A percentile compares a stretch with the other conserved stretches of the same genome.
Conservation (phyloP, 331 rosid species). For the Malus hybrid region DNA sequence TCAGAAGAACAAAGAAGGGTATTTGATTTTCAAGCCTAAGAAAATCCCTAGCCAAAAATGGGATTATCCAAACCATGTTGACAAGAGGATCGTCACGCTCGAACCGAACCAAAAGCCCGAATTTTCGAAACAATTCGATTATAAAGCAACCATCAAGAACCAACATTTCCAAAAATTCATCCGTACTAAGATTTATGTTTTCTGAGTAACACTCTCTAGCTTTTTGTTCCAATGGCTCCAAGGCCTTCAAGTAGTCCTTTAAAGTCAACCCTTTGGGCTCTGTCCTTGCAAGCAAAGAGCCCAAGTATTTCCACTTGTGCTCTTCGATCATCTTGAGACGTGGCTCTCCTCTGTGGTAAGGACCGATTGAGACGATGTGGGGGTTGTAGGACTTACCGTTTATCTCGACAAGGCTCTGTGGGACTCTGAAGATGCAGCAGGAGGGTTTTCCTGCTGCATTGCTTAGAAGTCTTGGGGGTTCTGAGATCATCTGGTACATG, state of each 20-base stretch:
- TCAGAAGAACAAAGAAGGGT: constrained; percentile 44
- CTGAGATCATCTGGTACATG: constrained; percentile 31
- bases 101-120: constrained; percentile 20
- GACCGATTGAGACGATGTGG: constrained; percentile 58
- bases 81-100: constrained; percentile 45
- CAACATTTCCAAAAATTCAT: constrained; percentile 52
- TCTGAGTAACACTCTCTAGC: constrained; percentile 69
- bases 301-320: constrained; percentile 55
- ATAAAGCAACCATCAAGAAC: constrained; percentile 68
- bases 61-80: constrained; percentile 51
- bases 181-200: constrained; percentile 15
- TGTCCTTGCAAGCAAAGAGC: constrained; percentile 41
- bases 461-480: constrained; percentile 41
- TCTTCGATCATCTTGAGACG: constrained; percentile 56
- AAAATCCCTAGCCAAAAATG: constrained; percentile 47
- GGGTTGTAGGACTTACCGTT: constrained; percentile 51
- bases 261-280: constrained; percentile 11
- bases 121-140: constrained; percentile 47
- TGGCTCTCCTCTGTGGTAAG: constrained; percentile 41
- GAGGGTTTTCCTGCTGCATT: constrained; percentile 36
- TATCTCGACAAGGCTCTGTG: constrained; percentile 36
- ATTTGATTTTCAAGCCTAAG: constrained; percentile 65
- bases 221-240: constrained; percentile 30
- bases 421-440: constrained; percentile 54
- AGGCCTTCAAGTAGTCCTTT: constrained; percentile 17